Evolutionary conservation across 352 stramenopile genomes (phyloP).

Genomic region (Thalassiosira mediterranea): DNA sequence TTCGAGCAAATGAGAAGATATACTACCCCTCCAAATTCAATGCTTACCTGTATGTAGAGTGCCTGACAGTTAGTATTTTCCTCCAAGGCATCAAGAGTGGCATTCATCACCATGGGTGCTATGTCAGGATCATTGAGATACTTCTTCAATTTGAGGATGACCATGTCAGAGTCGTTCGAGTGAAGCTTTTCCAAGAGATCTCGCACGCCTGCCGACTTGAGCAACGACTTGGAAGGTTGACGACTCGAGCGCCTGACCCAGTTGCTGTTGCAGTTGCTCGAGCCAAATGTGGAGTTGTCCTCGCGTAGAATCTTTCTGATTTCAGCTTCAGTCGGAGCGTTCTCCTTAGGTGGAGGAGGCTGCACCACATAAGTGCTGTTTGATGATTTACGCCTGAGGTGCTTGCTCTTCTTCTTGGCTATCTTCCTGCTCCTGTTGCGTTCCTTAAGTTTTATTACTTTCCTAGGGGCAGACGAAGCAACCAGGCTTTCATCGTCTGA

Average conservation of each 20-base stretch:
- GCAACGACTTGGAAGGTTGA: constrained; percentile 64
- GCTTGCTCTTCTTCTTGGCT: constrained; percentile 7
- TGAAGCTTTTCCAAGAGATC: constrained; percentile 80
- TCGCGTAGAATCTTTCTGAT: constrained; percentile 75
- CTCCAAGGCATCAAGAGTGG: constrained; percentile 83
- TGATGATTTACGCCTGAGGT: constrained; percentile 35
- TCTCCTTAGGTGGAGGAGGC: constrained; percentile 43
- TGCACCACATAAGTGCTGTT: constrained; percentile 24
- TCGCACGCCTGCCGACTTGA: constrained; percentile 66
- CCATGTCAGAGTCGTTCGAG: constrained; percentile 81
- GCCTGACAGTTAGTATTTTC: constrained; percentile 87
- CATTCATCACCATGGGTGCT: constrained; percentile 83
- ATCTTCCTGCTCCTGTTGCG: not conserved
- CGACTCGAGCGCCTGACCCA: constrained; percentile 82
- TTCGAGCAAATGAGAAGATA: not conserved
- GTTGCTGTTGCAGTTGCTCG: constrained; percentile 32
- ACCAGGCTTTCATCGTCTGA: constrained; percentile 35
- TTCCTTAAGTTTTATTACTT: constrained; percentile 7
- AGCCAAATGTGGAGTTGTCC: constrained; percentile 51
- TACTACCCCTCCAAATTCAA: not conserved
- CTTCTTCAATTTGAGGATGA: constrained; percentile 89
- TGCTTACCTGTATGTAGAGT: constrained; percentile 86
- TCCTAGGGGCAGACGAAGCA: constrained; percentile 15
- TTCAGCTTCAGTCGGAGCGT: constrained; percentile 62
- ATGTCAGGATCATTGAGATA: constrained; percentile 85